These are phyloP conservation scores for Musa beccarii DNA, from an alignment of 176 grass and related monocot species.

Conservation along the genomic window DNA sequence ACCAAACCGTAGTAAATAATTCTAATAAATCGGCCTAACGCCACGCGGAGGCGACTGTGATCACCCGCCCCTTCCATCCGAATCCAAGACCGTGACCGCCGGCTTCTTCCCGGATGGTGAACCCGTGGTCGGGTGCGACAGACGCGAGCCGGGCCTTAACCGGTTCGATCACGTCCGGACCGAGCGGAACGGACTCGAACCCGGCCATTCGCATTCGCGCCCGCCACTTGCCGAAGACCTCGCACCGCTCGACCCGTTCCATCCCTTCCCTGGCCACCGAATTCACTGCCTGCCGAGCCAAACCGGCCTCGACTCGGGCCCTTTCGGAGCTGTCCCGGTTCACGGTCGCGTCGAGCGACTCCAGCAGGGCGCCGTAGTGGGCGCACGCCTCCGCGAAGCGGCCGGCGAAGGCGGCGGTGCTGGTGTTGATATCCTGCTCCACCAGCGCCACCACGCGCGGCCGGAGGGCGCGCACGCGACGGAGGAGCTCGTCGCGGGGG, in stretches of 20 bases:
- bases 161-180: neutral
- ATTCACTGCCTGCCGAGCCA: slow-evolving; percentile 1
- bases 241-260: slow-evolving; percentile 12
- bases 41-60: slow-evolving; percentile 77
- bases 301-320: neutral
- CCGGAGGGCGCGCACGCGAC: slow-evolving; percentile 61
- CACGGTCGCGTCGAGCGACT: slow-evolving; percentile 44
- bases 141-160: neutral
- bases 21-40: slow-evolving; percentile 22
- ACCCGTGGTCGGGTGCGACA: neutral
- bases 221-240: slow-evolving; percentile 18
- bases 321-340: slow-evolving; percentile 24
- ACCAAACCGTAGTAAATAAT: neutral
- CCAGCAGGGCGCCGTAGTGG: slow-evolving; percentile 59
- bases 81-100: slow-evolving; percentile 33
- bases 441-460: slow-evolving; percentile 53
- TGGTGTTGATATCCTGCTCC: slow-evolving; percentile 82
- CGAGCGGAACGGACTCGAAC: neutral
- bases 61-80: slow-evolving; percentile 54
- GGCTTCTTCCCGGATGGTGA: neutral
- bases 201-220: slow-evolving; percentile 14
- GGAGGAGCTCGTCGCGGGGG: slow-evolving; percentile 77
- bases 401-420: slow-evolving; percentile 56
- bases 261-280: slow-evolving; percentile 7
- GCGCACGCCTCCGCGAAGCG: slow-evolving; percentile 64